Evolutionary conservation across 805 yeast genomes (phyloP).

Genomic region (Sungouiella thailandica): DNA sequence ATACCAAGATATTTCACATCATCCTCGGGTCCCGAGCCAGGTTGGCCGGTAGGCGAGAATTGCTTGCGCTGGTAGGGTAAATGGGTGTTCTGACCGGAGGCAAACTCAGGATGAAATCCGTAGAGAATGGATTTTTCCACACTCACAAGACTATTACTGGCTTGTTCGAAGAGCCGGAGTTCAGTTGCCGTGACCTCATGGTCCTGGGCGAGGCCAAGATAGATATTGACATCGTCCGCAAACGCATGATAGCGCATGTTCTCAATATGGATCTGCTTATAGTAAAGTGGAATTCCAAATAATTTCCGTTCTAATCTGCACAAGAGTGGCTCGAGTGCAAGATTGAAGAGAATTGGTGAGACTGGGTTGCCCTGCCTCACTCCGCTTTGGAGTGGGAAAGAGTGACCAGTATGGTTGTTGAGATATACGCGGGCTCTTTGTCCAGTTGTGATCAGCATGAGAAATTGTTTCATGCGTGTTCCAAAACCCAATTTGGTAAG

Average conservation of each 20-base stretch:
- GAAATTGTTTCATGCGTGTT: neutral
- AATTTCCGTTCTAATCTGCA: neutral
- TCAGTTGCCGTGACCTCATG: neutral
- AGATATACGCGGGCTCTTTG: neutral
- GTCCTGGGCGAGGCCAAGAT: neutral
- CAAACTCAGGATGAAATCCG: neutral
- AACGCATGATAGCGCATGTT: slow-evolving; percentile 1
- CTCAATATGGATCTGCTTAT: neutral
- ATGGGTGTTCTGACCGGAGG: neutral
- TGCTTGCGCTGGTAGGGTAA: neutral
- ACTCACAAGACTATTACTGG: neutral
- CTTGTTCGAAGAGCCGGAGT: neutral
- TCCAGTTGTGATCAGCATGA: neutral
- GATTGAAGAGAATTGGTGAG: neutral
- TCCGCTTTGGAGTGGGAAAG: neutral
- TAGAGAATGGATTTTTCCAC: neutral
- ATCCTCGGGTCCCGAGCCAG: neutral
- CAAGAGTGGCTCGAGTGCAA: neutral
- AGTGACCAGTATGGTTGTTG: neutral
- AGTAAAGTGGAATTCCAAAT: neutral
- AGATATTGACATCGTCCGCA: slow-evolving; percentile 1
- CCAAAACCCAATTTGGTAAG: neutral
- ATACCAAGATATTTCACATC: neutral
- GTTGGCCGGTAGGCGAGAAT: neutral
- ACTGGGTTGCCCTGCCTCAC: slow-evolving; percentile 1